Evolutionary conservation across 1,284 basidiomycete species (phyloP).

Genomic region (Pholiota adiposa): DNA sequence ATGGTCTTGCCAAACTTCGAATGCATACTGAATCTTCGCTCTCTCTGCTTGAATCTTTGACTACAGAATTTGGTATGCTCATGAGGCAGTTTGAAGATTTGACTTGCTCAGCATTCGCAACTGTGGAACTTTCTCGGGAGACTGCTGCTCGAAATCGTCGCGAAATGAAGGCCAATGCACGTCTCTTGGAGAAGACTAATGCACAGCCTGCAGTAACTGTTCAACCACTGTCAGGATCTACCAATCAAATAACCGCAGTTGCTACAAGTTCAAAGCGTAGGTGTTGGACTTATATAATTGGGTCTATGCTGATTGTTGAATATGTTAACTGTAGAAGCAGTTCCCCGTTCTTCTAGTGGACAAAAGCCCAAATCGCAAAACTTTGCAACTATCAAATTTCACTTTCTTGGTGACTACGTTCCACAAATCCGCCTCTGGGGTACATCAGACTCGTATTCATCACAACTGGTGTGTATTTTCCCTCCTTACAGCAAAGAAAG

Average conservation of each 20-base stretch:
- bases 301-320: no score
- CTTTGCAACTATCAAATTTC: slow-evolving; percentile 26
- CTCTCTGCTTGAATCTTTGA: slow-evolving; percentile 20
- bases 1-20: slow-evolving; percentile 37
- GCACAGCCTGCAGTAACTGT: no score
- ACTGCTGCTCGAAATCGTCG: slow-evolving; percentile 6
- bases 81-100: slow-evolving; percentile 21
- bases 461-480: slow-evolving; percentile 25
- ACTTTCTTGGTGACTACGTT: slow-evolving; percentile 25
- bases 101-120: slow-evolving; percentile 21
- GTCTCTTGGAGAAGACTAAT: no score
- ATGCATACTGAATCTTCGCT: slow-evolving; percentile 33
- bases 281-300: no score
- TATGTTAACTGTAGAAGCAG: neutral
- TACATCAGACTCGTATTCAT: slow-evolving; percentile 27
- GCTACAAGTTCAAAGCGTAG: no score
- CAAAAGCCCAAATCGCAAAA: slow-evolving; percentile 21
- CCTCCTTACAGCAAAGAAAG: neutral
- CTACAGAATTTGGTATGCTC: slow-evolving; percentile 23
- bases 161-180: neutral
- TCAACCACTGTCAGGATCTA: no score
- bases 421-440: slow-evolving; percentile 24
- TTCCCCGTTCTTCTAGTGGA: neutral
- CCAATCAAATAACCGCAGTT: no score
- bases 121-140: slow-evolving; percentile 32